A percentile compares a stretch with the other conserved stretches of the same genome.
These are phyloP conservation scores for Ophiostoma sp. DNA, from an alignment of 2,329 filamentous ascomycete genomes.

Conservation along the genomic window DNA sequence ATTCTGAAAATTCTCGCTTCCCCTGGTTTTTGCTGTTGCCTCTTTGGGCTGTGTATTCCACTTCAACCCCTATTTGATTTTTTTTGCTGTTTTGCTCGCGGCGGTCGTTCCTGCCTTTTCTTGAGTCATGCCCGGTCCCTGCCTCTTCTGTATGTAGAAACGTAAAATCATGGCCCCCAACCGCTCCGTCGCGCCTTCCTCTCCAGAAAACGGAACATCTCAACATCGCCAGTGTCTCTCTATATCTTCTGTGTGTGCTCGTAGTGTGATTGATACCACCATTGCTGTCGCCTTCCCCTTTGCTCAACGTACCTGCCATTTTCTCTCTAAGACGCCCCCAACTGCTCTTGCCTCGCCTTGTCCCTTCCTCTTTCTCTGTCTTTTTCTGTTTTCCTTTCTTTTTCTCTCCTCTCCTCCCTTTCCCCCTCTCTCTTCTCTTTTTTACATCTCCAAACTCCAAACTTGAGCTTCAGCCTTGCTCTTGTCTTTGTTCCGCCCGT, in stretches of 20 bases:
- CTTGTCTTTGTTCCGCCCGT: not conserved
- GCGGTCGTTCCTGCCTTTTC: conserved; percentile 6
- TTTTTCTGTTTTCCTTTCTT: not conserved
- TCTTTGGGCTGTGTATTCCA: conserved; percentile 7
- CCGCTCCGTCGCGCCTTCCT: conserved; percentile 2
- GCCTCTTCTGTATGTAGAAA: not conserved
- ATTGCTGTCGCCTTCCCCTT: not conserved
- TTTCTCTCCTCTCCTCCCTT: not conserved
- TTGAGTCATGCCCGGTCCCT: not conserved
- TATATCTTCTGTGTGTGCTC: not conserved
- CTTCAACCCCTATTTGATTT: conserved; percentile 3
- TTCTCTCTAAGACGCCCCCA: not conserved
- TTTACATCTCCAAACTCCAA: not conserved
- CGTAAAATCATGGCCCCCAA: not conserved
- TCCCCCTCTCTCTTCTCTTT: not conserved
- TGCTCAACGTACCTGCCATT: not conserved
- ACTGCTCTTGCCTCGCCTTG: not conserved
- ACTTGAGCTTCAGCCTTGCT: not conserved
- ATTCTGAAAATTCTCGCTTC: not conserved
- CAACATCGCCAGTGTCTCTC: not conserved
- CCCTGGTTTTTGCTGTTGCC: not conserved
- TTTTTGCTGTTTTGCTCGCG: not conserved
- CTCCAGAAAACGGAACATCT: not conserved
- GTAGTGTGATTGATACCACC: not conserved
- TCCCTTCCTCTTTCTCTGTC: not conserved